Conservation (phyloP, 1,284 basidiomycete species). For the Heterobasidion parviporum region DNA sequence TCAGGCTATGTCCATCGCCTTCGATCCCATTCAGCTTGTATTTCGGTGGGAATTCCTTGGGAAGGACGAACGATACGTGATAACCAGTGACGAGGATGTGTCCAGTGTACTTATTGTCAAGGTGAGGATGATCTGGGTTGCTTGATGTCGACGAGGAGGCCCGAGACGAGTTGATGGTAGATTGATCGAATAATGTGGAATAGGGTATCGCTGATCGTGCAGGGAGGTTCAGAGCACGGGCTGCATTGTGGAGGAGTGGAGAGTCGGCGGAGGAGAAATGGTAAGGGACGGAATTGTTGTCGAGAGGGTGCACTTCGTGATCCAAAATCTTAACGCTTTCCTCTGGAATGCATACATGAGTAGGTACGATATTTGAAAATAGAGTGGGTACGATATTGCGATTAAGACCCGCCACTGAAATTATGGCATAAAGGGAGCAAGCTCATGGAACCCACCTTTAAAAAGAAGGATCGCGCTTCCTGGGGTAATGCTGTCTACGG, state of each 20-base stretch:
- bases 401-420: background rate
- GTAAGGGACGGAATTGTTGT: slow-evolving; percentile 61
- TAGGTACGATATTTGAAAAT: background rate
- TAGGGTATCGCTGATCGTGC: slow-evolving; percentile 53
- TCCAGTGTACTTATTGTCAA: slow-evolving; percentile 64
- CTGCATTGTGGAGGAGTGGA: slow-evolving; percentile 60
- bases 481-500: slow-evolving; percentile 52
- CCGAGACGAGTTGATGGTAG: slow-evolving; percentile 21
- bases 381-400: background rate
- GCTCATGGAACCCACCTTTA: slow-evolving; percentile 38
- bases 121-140: slow-evolving; percentile 7
- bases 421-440: background rate
- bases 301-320: slow-evolving; percentile 67
- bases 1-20: slow-evolving; percentile 24
- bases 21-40: slow-evolving; percentile 13
- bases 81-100: slow-evolving; percentile 70
- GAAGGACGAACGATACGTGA: slow-evolving; percentile 65
- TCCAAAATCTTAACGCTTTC: slow-evolving; percentile 67
- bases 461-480: slow-evolving; percentile 65
- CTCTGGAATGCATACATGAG: slow-evolving; percentile 33
- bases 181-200: slow-evolving; percentile 41
- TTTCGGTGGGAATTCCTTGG: slow-evolving; percentile 57
- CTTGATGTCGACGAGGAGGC: slow-evolving; percentile 19
- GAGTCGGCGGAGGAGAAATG: slow-evolving; percentile 58
- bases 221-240: slow-evolving; percentile 58